phyloP scores from a whole-genome alignment of 768 basidiomycete genomes.

The Rhodocollybia butyracea region DNA sequence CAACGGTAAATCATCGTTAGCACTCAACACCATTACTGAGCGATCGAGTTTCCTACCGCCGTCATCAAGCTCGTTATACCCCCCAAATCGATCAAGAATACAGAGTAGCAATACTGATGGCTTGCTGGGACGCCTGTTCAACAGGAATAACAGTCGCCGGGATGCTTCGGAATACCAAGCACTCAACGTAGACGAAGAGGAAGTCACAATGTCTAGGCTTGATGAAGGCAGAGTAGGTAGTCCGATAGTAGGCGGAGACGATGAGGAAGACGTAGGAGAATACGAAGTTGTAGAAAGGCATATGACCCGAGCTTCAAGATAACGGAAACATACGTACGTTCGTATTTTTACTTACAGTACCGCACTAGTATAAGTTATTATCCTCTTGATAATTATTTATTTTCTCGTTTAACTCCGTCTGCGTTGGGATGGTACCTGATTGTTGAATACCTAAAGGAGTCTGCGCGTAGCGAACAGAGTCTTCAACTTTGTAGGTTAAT shows the following conservation, averaged over 20 bases:
- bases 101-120: not conserved
- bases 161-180: not conserved
- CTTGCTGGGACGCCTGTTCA: not conserved
- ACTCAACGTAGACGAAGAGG: slow-evolving; percentile 3
- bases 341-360: not conserved
- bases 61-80: not conserved
- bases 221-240: not conserved
- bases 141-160: not conserved
- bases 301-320: not conserved
- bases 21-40: not conserved
- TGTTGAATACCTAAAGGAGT: too few species aligned
- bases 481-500: too few species aligned
- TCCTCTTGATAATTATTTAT: not conserved
- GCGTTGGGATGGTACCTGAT: too few species aligned
- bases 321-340: not conserved
- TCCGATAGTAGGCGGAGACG: not conserved
- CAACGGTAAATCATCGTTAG: not conserved
- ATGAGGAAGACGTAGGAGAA: slow-evolving; percentile 2
- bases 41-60: slow-evolving; percentile 4
- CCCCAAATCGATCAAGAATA: not conserved
- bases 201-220: not conserved
- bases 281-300: slow-evolving; percentile 3
- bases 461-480: too few species aligned
- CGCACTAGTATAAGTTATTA: not conserved
- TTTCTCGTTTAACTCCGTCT: too few species aligned